Percentiles rank a stretch among this genome's conserved stretches.
Conservation (phyloP, 2,329 filamentous ascomycete genomes). For the Achaetomium macrosporum region DNA sequence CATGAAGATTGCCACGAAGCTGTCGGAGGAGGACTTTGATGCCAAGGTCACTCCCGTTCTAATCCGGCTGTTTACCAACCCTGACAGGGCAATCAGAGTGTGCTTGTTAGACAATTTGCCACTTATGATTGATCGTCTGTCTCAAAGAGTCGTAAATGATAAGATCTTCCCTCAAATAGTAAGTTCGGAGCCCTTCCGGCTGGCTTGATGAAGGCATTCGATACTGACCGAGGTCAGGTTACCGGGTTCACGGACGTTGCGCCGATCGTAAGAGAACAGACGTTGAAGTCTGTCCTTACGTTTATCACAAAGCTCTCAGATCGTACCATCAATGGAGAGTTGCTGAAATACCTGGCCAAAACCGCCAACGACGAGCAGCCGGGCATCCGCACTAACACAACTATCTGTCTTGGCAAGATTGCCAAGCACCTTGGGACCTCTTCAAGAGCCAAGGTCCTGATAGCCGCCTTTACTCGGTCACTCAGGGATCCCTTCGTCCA, state of each 20-base stretch:
- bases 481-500: slow-evolving; percentile 92
- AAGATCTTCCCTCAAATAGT: slow-evolving; percentile 96
- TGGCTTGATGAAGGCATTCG: not conserved
- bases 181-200: slow-evolving; percentile 21
- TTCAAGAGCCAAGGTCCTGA: slow-evolving; percentile 81
- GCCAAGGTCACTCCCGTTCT: slow-evolving; percentile 77
- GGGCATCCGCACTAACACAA: slow-evolving; percentile 95
- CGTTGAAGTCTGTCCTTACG: slow-evolving; percentile 84
- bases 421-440: slow-evolving; percentile 77
- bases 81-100: slow-evolving; percentile 86
- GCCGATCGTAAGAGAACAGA: slow-evolving; percentile 89
- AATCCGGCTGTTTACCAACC: slow-evolving; percentile 80
- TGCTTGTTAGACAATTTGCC: slow-evolving; percentile 85
- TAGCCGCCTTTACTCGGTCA: slow-evolving; percentile 85
- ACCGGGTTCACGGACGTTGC: slow-evolving; percentile 91
- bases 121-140: slow-evolving; percentile 82
- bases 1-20: slow-evolving; percentile 82
- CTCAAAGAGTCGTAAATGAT: slow-evolving; percentile 86
- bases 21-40: slow-evolving; percentile 87
- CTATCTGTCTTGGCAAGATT: slow-evolving; percentile 94
- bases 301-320: slow-evolving; percentile 88
- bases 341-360: slow-evolving; percentile 85
- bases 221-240: slow-evolving; percentile 44
- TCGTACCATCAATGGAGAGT: slow-evolving; percentile 85
- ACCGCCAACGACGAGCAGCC: slow-evolving; percentile 97